phyloP scores from a whole-genome alignment of 176 grass and related monocot species.

The Juncus effusus region DNA sequence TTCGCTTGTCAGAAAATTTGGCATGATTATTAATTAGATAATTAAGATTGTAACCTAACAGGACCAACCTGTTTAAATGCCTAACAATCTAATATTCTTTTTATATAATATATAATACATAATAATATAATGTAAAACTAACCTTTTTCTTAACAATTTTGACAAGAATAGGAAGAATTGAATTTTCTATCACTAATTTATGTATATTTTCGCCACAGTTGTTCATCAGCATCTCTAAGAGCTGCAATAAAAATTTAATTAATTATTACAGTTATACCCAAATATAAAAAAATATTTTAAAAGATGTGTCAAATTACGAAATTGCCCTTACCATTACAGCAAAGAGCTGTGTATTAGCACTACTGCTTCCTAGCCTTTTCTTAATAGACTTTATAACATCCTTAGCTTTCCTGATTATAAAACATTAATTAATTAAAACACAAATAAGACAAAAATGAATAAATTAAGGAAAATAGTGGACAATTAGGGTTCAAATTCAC shows the following conservation, averaged over 20 bases:
- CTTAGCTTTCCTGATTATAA: conserved; percentile 76
- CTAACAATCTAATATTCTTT: neutral
- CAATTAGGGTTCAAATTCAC: neutral
- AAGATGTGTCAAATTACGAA: conserved; percentile 7
- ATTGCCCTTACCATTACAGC: conserved; percentile 70
- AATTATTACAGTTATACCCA: conserved; percentile 14
- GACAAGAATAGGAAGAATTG: conserved; percentile 72
- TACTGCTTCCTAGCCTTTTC: conserved; percentile 70
- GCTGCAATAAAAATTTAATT: conserved; percentile 44
- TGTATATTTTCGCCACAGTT: conserved; percentile 92
- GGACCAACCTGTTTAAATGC: neutral
- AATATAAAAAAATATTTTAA: conserved; percentile 12
- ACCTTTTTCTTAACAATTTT: conserved; percentile 99
- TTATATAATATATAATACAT: no score
- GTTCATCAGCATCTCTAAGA: conserved; percentile 96
- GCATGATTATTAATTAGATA: neutral
- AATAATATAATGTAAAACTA: neutral
- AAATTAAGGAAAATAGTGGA: neutral
- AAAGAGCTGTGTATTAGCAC: conserved; percentile 64
- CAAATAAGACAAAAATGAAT: neutral
- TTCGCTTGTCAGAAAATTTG: no score
- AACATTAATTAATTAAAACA: conserved; percentile 14
- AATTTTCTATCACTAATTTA: conserved; percentile 78
- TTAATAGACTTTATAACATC: conserved; percentile 89
- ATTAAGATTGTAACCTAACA: neutral